Percentiles rank a stretch among this genome's conserved stretches.
These are phyloP conservation scores for Schizophyllum amplum DNA, from an alignment of 1,284 basidiomycete species.

Conservation along the genomic window DNA sequence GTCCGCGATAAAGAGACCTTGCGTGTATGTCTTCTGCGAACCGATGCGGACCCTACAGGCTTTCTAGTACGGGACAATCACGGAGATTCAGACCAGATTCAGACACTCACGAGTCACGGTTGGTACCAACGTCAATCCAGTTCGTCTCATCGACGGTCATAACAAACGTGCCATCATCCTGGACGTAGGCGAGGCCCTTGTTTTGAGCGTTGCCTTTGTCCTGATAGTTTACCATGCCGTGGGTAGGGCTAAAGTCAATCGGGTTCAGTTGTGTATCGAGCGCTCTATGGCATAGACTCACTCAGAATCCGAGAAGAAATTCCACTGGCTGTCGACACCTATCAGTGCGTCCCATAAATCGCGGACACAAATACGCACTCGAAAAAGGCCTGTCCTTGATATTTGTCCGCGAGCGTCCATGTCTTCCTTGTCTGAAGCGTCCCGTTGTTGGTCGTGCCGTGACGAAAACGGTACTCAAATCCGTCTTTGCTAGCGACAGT, in stretches of 20 bases:
- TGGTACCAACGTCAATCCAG: background rate
- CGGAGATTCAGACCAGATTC: background rate
- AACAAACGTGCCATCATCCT: background rate
- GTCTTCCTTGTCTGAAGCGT: background rate
- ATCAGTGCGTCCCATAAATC: background rate
- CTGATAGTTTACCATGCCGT: conserved; percentile 10
- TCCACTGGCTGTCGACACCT: conserved; percentile 4
- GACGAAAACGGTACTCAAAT: background rate
- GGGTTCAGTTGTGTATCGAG: background rate
- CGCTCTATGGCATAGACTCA: background rate
- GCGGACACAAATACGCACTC: conserved; percentile 1
- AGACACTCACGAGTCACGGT: conserved; percentile 11
- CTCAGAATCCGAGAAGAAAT: conserved; percentile 6
- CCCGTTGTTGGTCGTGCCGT: background rate
- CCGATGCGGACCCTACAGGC: conserved; percentile 10
- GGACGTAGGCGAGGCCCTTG: conserved; percentile 6
- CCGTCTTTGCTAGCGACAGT: background rate
- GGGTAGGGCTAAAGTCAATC: conserved; percentile 3
- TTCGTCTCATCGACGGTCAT: conserved; percentile 10
- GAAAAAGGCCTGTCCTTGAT: conserved; percentile 9
- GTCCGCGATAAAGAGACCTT: conserved; percentile 13
- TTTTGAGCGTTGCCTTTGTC: conserved; percentile 4
- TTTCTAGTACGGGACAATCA: background rate
- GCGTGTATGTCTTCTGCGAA: conserved; percentile 9
- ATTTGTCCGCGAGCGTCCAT: conserved; percentile 9